Base-by-base conservation (phyloP, 2,329 filamentous ascomycete species). In the Xylogone sp. region DNA sequence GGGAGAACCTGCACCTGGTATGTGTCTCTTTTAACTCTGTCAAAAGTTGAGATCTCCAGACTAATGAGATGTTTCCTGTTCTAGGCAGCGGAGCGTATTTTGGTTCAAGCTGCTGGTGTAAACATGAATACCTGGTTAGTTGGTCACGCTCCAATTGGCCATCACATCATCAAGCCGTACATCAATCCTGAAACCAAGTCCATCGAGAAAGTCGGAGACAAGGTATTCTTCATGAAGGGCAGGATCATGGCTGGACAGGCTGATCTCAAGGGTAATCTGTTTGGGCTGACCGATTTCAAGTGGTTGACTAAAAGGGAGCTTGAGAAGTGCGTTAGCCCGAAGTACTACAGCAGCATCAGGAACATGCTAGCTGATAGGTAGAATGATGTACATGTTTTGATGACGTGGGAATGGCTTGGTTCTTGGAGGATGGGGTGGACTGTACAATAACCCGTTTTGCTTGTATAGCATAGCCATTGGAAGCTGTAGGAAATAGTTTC, bases 91-190 rank as follows among this genome's bases (percentile, higher is more conserved):
- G 82, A 90, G 66, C 82, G 91, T 54, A 84, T 91, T 50, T 77
- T 97, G 21, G 77, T 86, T 48, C 79, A 89, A 62, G 77, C 90
- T 3, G 91, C 87, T 9, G 94, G 94, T 53, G 74, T 88, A 55
- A 95, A 99, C 78, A 97, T 99, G 92, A 97, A 97, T 76, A 97
- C 91, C 50, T 99, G 94, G 92, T 83, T 97, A 61, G 88, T 99
- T 48, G 93, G 91, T 54, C 91, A 91, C 62, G 87, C 88, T 53
- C 94, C 94, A 10, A 81, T 97, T 53, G 93, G 92, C 21, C 88
- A 97, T 72, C 73, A 88, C 64, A 77, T 88, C 59, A 74, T 74
- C 55, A 73, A 82, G 56, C 77, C 78, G 60, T 59, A 69, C 62
- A 61, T 75, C 65, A 67, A 69, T 60, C 65, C 70, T 60, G 71